Evolutionary conservation across 495 filamentous ascomycete species (phyloP).

Genomic region (Ascodesmis nigricans): DNA sequence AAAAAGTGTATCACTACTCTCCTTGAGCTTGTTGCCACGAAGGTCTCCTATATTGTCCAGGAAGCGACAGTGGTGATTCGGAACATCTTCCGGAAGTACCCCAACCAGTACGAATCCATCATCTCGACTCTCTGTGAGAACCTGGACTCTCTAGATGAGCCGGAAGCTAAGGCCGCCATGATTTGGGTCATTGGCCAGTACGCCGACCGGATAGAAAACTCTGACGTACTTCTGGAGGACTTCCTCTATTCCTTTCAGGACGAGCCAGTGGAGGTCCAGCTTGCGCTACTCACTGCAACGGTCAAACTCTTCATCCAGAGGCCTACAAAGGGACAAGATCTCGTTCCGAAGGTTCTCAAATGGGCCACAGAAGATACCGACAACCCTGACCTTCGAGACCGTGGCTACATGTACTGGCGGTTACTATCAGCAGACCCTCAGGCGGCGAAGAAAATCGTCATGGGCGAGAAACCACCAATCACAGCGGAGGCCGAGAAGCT

Average conservation of each 20-base stretch:
- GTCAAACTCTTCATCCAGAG: slow-evolving; percentile 97
- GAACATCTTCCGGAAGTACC: slow-evolving; percentile 98
- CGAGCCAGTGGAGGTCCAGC: slow-evolving; percentile 83
- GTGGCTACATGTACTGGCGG: slow-evolving; percentile 99
- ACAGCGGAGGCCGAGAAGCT: slow-evolving; percentile 90
- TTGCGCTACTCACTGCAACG: slow-evolving; percentile 83
- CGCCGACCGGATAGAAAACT: slow-evolving; percentile 88
- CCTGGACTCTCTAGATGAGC: slow-evolving; percentile 89
- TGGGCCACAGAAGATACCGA: slow-evolving; percentile 99
- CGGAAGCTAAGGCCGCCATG: slow-evolving; percentile 98
- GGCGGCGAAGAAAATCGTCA: slow-evolving; percentile 67
- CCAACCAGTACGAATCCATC: slow-evolving; percentile 94
- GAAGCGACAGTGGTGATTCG: slow-evolving; percentile 98
- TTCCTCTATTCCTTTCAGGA: slow-evolving; percentile 86
- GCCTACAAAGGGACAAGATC: slow-evolving; percentile 77
- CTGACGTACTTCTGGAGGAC: slow-evolving; percentile 78
- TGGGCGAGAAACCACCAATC: slow-evolving; percentile 93
- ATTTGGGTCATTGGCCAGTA: slow-evolving; percentile 99
- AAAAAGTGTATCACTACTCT: slow-evolving; percentile 77
- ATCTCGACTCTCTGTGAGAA: slow-evolving; percentile 90
- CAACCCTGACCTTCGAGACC: slow-evolving; percentile 84
- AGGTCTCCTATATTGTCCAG: slow-evolving; percentile 98
- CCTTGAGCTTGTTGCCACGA: slow-evolving; percentile 86
- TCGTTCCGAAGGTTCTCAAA: slow-evolving; percentile 90
- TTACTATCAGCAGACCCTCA: slow-evolving; percentile 84